These are phyloP conservation scores for Nicotiana paniculata DNA, from an alignment of 257 asterid genomes.

Conservation along the genomic window DNA sequence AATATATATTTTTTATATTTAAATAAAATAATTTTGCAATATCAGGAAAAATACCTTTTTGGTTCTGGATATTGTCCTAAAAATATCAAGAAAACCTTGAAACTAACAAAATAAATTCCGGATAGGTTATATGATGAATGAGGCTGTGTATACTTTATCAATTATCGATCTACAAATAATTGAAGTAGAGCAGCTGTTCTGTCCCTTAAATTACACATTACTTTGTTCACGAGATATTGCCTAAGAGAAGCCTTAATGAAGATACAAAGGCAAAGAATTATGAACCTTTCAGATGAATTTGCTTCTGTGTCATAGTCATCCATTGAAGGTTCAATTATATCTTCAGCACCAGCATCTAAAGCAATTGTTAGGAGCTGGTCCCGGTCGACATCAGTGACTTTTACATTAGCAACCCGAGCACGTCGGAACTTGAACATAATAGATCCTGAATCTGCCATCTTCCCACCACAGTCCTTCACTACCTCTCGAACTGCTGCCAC, in stretches of 20 bases:
- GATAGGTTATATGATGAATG: background rate
- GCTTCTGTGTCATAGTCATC: conserved; percentile 62
- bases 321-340: conserved; percentile 64
- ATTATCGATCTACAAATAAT: background rate
- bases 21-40: background rate
- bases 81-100: background rate
- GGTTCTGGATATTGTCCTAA: background rate
- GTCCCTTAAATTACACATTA: background rate
- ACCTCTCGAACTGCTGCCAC: conserved; percentile 70
- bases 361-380: conserved; percentile 74
- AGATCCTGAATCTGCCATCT: conserved; percentile 96
- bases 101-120: background rate
- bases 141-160: background rate
- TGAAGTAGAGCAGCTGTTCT: background rate
- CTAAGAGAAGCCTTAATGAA: background rate
- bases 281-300: conserved; percentile 24
- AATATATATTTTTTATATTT: background rate
- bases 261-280: background rate
- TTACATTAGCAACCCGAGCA: conserved; percentile 65
- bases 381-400: conserved; percentile 55
- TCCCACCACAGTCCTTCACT: conserved; percentile 73
- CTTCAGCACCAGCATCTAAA: conserved; percentile 90
- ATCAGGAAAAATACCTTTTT: background rate
- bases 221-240: background rate
- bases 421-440: conserved; percentile 77